Evolutionary conservation across 2,329 filamentous ascomycete species (phyloP).

Genomic region (Cladosporium sp.): DNA sequence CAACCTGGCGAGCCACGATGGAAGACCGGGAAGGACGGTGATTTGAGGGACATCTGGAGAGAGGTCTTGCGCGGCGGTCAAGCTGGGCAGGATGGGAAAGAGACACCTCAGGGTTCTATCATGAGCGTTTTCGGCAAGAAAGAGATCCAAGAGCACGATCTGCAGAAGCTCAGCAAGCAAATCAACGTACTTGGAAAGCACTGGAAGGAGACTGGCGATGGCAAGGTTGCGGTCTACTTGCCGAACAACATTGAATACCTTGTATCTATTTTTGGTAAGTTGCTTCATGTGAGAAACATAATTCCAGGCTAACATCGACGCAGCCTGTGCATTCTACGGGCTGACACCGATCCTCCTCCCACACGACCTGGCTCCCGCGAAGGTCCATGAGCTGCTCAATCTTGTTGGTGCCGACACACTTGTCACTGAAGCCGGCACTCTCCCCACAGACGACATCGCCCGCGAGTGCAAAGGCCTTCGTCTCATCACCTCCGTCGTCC

Average conservation of each 20-base stretch:
- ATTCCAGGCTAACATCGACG: constrained; percentile 10
- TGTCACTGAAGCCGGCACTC: constrained; percentile 76
- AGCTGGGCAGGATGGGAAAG: constrained; percentile 55
- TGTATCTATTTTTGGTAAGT: constrained; percentile 63
- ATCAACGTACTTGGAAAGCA: constrained; percentile 82
- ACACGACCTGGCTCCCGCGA: constrained; percentile 66
- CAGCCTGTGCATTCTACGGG: constrained; percentile 82
- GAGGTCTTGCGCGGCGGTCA: constrained; percentile 45
- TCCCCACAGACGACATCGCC: constrained; percentile 70
- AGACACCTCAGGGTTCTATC: constrained; percentile 62
- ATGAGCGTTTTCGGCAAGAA: constrained; percentile 73
- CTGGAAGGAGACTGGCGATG: constrained; percentile 57
- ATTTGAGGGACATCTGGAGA: constrained; percentile 87
- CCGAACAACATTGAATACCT: constrained; percentile 91
- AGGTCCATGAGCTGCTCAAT: constrained; percentile 65
- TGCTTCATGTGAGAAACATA: background rate
- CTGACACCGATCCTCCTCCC: constrained; percentile 80
- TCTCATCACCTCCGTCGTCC: constrained; percentile 85
- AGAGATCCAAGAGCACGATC: constrained; percentile 63
- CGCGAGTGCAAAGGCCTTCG: constrained; percentile 64
- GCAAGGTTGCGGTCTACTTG: constrained; percentile 77
- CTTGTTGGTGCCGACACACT: constrained; percentile 72
- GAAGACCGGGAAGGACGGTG: constrained; percentile 75
- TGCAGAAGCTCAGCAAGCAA: constrained; percentile 69
- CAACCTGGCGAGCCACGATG: constrained; percentile 74